Evolutionary conservation across 2,329 filamentous ascomycete genomes (phyloP).

Genomic region (Periconia macrospinosa): DNA sequence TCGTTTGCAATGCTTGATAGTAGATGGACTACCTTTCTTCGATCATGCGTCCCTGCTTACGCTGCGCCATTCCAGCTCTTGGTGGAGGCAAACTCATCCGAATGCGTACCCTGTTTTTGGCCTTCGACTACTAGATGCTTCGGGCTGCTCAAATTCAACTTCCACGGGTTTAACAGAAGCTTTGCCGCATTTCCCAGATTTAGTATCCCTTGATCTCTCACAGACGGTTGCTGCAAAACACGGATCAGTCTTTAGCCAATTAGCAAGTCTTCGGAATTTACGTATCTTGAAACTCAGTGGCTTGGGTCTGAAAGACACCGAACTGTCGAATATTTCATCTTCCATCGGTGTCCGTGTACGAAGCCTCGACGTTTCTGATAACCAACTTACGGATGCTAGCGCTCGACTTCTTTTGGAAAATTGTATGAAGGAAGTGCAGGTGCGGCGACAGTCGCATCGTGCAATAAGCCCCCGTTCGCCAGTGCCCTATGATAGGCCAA

Average conservation of each 20-base stretch:
- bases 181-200: slow-evolving; percentile 54
- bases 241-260: slow-evolving; percentile 50
- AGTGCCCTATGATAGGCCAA: slow-evolving; percentile 31
- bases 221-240: slow-evolving; percentile 54
- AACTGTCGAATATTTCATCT: slow-evolving; percentile 55
- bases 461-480: slow-evolving; percentile 19
- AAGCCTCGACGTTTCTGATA: slow-evolving; percentile 60
- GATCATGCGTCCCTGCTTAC: slow-evolving; percentile 61
- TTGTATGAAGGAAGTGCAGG: slow-evolving; percentile 47
- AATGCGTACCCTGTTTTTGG: slow-evolving; percentile 45
- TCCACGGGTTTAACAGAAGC: slow-evolving; percentile 56
- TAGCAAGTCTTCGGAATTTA: slow-evolving; percentile 53
- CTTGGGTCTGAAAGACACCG: slow-evolving; percentile 56
- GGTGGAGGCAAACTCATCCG: slow-evolving; percentile 21
- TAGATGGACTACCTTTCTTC: slow-evolving; percentile 62
- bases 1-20: slow-evolving; percentile 61
- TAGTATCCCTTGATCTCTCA: slow-evolving; percentile 63
- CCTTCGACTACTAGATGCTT: slow-evolving; percentile 59
- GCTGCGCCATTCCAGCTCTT: slow-evolving; percentile 43
- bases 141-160: slow-evolving; percentile 61
- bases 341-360: slow-evolving; percentile 57
- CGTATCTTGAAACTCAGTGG: slow-evolving; percentile 61
- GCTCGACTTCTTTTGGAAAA: slow-evolving; percentile 55
- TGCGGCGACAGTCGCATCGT: slow-evolving; percentile 8
- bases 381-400: slow-evolving; percentile 59